A percentile compares a stretch with the other conserved stretches of the same genome.
These are phyloP conservation scores for Coemansia sp. DNA, from an alignment of 192 early-diverging fungal genomes.

Conservation along the genomic window DNA sequence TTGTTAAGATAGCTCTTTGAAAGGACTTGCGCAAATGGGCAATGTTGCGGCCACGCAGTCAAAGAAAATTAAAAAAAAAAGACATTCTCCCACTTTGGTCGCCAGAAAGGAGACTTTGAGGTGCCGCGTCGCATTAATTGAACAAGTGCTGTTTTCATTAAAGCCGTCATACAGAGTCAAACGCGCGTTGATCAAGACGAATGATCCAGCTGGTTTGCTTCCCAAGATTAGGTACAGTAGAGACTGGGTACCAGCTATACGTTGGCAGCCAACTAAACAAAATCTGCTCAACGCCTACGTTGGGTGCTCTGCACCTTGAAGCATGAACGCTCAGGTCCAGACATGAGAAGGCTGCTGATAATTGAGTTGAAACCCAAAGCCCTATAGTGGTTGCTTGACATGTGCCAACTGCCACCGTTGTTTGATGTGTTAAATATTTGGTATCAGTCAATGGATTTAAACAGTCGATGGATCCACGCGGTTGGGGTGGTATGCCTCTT, in stretches of 20 bases:
- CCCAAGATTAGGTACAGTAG: too few species aligned
- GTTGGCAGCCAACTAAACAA: too few species aligned
- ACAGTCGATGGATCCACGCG: not conserved
- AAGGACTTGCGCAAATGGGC: not conserved
- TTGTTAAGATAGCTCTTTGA: not conserved
- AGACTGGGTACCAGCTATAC: too few species aligned
- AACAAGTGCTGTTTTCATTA: not conserved
- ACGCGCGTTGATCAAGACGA: not conserved
- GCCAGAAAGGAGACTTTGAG: not conserved
- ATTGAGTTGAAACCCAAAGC: not conserved
- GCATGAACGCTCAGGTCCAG: too few species aligned
- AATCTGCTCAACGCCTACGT: too few species aligned
- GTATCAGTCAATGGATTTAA: not conserved
- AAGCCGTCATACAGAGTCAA: not conserved
- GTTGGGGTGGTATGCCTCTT: not conserved
- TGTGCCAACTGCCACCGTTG: not conserved
- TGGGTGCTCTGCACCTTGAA: too few species aligned
- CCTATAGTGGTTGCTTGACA: not conserved
- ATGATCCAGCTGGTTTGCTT: too few species aligned
- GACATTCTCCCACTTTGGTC: not conserved
- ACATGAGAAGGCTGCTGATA: not conserved
- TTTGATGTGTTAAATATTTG: not conserved
- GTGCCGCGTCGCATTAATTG: not conserved
- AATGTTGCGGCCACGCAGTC: not conserved
- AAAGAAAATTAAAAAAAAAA: not conserved